These are phyloP conservation scores for Sphaerostilbella broomeana DNA, from an alignment of 2,329 filamentous ascomycete species.

Conservation along the genomic window DNA sequence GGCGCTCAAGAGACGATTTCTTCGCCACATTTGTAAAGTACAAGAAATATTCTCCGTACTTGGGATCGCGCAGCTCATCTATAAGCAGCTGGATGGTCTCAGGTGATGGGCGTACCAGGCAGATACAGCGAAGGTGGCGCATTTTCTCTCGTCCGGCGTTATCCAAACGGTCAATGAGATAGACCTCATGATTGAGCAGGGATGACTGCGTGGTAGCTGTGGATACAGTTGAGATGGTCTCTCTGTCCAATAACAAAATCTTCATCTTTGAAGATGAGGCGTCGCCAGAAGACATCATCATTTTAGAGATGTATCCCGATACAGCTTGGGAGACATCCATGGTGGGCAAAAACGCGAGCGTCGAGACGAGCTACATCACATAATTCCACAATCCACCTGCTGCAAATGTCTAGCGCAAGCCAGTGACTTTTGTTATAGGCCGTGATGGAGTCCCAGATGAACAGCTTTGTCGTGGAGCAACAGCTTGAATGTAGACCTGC, in stretches of 20 bases:
- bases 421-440: neutral
- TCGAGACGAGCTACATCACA: conserved; percentile 6
- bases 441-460: too few relatives aligned
- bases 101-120: conserved; percentile 84
- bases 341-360: conserved; percentile 21
- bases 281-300: conserved; percentile 71
- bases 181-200: conserved; percentile 92
- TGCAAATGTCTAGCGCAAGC: too few relatives aligned
- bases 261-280: conserved; percentile 88
- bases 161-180: conserved; percentile 92
- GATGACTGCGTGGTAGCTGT: conserved; percentile 93
- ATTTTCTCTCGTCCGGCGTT: conserved; percentile 91
- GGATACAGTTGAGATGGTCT: conserved; percentile 90
- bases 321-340: conserved; percentile 96
- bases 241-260: conserved; percentile 85
- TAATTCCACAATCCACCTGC: conserved; percentile 6
- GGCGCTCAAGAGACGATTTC: conserved; percentile 87
- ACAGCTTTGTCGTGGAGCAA: too few relatives aligned
- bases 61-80: conserved; percentile 91
- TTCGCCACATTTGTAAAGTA: conserved; percentile 98
- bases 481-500: too few relatives aligned
- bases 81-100: conserved; percentile 91
- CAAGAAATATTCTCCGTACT: conserved; percentile 94
- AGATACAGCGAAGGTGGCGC: conserved; percentile 90
- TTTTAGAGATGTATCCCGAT: conserved; percentile 92